These are phyloP conservation scores for Kodamaea alishanica DNA, from an alignment of 1,139 yeast species.

Conservation along the genomic window DNA sequence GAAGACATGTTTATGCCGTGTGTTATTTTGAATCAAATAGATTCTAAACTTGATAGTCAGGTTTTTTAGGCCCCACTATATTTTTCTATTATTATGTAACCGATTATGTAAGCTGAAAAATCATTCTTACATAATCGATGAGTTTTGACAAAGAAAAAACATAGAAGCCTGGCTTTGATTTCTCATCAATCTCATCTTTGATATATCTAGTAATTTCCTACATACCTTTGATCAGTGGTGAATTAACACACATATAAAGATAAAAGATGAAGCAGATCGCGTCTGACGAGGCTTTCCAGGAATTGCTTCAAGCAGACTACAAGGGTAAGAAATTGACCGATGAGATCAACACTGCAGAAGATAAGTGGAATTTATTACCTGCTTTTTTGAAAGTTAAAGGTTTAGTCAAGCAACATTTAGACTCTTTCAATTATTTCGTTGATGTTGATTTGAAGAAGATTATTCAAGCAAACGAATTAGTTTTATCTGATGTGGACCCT, in stretches of 20 bases:
- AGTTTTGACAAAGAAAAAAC: too few species aligned
- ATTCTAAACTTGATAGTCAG: too few species aligned
- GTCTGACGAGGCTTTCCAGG: conserved; percentile 59
- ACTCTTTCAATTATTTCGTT: conserved; percentile 92
- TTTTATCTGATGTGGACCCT: conserved; percentile 93
- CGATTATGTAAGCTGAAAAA: not conserved
- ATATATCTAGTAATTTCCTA: not conserved
- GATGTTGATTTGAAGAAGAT: conserved; percentile 91
- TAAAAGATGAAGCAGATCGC: conserved; percentile 5
- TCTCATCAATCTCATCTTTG: not conserved
- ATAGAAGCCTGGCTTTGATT: too few species aligned
- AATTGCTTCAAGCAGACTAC: conserved; percentile 73
- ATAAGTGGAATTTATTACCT: conserved; percentile 94
- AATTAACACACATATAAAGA: not conserved
- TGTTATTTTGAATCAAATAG: too few species aligned
- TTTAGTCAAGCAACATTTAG: conserved; percentile 92
- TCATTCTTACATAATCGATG: too few species aligned
- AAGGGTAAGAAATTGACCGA: conserved; percentile 86
- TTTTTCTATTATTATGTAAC: not conserved
- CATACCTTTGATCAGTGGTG: not conserved
- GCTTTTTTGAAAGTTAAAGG: conserved; percentile 96
- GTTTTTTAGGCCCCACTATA: not conserved
- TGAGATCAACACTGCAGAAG: conserved; percentile 83
- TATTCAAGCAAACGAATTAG: conserved; percentile 82
- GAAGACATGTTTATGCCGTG: conserved; percentile 25